These are phyloP conservation scores for Cercospora sp. DNA, from an alignment of 2,329 filamentous ascomycete species.

Conservation along the genomic window DNA sequence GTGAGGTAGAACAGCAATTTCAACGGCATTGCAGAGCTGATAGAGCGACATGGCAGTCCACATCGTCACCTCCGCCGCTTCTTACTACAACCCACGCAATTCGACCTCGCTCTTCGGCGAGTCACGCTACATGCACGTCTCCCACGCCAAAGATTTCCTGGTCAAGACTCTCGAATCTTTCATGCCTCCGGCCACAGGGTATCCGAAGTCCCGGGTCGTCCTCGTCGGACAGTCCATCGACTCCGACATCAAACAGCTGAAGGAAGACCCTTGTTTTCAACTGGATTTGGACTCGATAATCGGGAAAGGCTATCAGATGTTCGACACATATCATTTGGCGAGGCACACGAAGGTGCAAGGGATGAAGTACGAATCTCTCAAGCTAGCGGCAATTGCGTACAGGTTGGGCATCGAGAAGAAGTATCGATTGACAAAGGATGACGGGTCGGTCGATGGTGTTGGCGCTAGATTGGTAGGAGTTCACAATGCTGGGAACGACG, in stretches of 20 bases:
- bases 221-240: conserved; percentile 10
- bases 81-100: not conserved
- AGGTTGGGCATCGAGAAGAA: conserved; percentile 11
- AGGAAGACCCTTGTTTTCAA: not conserved
- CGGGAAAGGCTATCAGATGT: not conserved
- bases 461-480: not conserved
- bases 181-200: not conserved
- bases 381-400: conserved; percentile 6
- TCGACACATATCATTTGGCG: conserved; percentile 9
- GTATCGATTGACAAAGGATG: not conserved
- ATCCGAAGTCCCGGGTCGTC: not conserved
- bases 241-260: not conserved
- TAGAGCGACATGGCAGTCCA: not conserved
- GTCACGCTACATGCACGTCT: not conserved
- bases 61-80: conserved; percentile 4
- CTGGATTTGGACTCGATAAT: not conserved
- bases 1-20: not conserved
- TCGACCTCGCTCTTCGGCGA: not conserved
- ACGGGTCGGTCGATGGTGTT: not conserved
- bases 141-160: not conserved
- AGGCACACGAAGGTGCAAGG: not conserved
- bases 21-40: not conserved
- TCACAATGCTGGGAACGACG: conserved; percentile 20
- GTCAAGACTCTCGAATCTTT: not conserved
- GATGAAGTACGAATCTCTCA: not conserved